Conservation (phyloP, 2,329 filamentous ascomycete genomes). For the Thermoascus crustaceus region DNA sequence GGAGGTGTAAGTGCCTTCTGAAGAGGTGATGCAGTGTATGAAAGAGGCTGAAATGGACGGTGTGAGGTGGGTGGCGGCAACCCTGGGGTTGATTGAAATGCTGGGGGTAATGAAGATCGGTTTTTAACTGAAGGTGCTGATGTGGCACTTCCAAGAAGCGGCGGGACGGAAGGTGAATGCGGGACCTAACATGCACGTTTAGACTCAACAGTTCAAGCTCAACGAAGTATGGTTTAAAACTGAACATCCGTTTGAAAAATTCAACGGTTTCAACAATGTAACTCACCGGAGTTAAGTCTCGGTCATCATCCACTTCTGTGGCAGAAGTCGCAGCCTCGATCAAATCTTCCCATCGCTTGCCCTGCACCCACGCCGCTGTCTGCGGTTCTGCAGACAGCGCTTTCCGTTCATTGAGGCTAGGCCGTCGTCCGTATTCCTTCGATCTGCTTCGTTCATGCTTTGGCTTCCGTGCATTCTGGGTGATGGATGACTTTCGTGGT, state of each 20-base stretch:
- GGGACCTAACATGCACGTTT: slow-evolving; percentile 23
- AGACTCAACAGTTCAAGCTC: too few species aligned
- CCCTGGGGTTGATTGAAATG: slow-evolving; percentile 43
- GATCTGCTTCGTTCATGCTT: slow-evolving; percentile 78
- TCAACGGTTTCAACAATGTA: too few species aligned
- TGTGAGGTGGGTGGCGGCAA: slow-evolving; percentile 32
- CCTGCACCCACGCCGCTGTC: slow-evolving; percentile 61
- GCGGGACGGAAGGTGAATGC: slow-evolving; percentile 32
- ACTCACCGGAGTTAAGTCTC: slow-evolving; percentile 77
- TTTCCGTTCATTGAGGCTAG: slow-evolving; percentile 70
- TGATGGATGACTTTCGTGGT: slow-evolving; percentile 77
- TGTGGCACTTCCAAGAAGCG: slow-evolving; percentile 30
- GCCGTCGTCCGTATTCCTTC: slow-evolving; percentile 62
- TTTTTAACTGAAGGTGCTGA: slow-evolving; percentile 38
- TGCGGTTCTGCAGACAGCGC: slow-evolving; percentile 79
- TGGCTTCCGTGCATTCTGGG: slow-evolving; percentile 64
- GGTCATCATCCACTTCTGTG: slow-evolving; percentile 79
- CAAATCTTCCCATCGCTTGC: slow-evolving; percentile 91
- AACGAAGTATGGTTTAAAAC: too few species aligned
- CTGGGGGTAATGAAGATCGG: slow-evolving; percentile 55
- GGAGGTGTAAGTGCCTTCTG: slow-evolving; percentile 87
- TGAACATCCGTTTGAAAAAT: too few species aligned
- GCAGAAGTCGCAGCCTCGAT: slow-evolving; percentile 91
- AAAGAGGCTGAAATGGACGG: slow-evolving; percentile 37
- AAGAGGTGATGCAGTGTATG: slow-evolving; percentile 79